Conservation (phyloP, 1,139 yeast species). For the Lodderomyces metapsilosis region DNA sequence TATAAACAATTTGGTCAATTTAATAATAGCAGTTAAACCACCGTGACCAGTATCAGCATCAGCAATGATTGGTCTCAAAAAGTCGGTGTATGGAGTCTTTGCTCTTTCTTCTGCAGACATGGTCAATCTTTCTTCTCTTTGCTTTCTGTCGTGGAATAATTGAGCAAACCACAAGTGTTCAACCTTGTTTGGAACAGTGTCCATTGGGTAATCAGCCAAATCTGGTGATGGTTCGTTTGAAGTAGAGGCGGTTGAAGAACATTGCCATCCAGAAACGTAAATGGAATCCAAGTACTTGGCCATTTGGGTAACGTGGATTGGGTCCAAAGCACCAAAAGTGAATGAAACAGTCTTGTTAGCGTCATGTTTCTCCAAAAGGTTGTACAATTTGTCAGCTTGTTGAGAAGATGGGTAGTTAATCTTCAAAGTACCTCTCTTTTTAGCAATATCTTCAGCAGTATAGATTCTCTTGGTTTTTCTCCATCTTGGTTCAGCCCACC, state of each 20-base stretch:
- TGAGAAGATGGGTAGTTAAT: constrained; percentile 71
- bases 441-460: constrained; percentile 84
- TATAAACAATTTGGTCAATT: constrained; percentile 91
- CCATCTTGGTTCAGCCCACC: constrained; percentile 98
- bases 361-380: constrained; percentile 69
- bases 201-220: constrained; percentile 97
- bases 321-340: constrained; percentile 96
- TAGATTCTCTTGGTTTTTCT: constrained; percentile 82
- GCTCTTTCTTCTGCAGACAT: constrained; percentile 63
- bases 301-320: constrained; percentile 95
- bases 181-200: constrained; percentile 97
- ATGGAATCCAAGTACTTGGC: constrained; percentile 90
- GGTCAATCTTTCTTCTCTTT: constrained; percentile 77
- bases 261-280: constrained; percentile 98
- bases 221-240: constrained; percentile 98
- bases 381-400: constrained; percentile 81
- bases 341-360: constrained; percentile 72
- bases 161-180: constrained; percentile 97
- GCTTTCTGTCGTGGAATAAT: constrained; percentile 95
- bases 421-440: constrained; percentile 76
- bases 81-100: constrained; percentile 66
- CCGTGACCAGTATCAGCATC: constrained; percentile 99
- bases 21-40: constrained; percentile 93
- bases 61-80: constrained; percentile 90
- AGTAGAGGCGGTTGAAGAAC: constrained; percentile 95